phyloP scores from a whole-genome alignment of 495 filamentous ascomycete species.

The Penicillium macrosclerotiorum region DNA sequence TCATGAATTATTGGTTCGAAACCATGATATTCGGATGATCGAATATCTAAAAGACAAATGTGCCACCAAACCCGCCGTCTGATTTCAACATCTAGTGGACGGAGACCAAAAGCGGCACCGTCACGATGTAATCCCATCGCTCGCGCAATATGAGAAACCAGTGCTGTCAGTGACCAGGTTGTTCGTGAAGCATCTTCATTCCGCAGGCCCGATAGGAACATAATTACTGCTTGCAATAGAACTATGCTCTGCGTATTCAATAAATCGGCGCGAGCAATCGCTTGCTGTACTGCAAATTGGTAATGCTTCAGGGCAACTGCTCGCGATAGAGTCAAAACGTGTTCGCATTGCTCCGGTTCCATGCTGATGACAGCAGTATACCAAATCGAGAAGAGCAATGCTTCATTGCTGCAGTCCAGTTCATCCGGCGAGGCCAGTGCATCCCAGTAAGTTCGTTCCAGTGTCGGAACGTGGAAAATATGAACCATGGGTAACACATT shows the following conservation, averaged over 20 bases:
- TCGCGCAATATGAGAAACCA: slow-evolving; percentile 66
- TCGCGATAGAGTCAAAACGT: neutral
- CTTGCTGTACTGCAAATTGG: slow-evolving; percentile 68
- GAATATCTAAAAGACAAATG: slow-evolving; percentile 70
- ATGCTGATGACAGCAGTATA: slow-evolving; percentile 66
- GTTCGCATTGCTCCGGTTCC: slow-evolving; percentile 21
- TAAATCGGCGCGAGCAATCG: slow-evolving; percentile 65
- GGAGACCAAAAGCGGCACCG: slow-evolving; percentile 55
- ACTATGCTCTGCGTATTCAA: slow-evolving; percentile 64
- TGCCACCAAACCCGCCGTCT: slow-evolving; percentile 74
- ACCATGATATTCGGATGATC: slow-evolving; percentile 69
- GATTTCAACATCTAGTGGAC: slow-evolving; percentile 64
- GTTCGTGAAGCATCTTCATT: slow-evolving; percentile 55
- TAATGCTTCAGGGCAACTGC: slow-evolving; percentile 8
- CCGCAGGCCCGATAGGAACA: slow-evolving; percentile 57
- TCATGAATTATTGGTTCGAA: slow-evolving; percentile 61
- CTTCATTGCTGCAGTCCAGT: slow-evolving; percentile 45
- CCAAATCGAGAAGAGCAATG: slow-evolving; percentile 70
- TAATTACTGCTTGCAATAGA: slow-evolving; percentile 66
- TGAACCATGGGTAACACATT: slow-evolving; percentile 63
- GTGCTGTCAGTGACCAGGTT: slow-evolving; percentile 55
- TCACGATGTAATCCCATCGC: slow-evolving; percentile 74
- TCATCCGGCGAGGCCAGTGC: slow-evolving; percentile 44
- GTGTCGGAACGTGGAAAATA: slow-evolving; percentile 59
- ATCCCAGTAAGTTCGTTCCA: slow-evolving; percentile 35